Conservation (phyloP, 495 filamentous ascomycete genomes). For the Glonium stellatum region DNA sequence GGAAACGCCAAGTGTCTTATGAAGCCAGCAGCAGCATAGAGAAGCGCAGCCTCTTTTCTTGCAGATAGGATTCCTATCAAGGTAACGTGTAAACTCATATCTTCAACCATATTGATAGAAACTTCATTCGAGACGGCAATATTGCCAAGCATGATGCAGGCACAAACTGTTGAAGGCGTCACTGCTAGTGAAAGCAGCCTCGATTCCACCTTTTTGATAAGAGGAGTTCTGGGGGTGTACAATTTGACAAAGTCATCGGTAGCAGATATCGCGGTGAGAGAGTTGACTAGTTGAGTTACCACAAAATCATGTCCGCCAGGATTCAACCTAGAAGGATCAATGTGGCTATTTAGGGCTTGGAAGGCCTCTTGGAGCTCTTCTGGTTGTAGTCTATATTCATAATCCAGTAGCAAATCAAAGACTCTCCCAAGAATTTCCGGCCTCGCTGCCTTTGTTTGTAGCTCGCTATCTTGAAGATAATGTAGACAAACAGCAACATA, state of each 20-base stretch:
- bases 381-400: constrained; percentile 6
- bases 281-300: constrained; percentile 15
- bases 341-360: constrained; percentile 1
- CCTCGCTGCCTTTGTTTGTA: constrained; percentile 11
- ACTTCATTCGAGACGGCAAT: constrained; percentile 22
- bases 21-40: constrained; percentile 22
- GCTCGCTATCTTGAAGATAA: constrained; percentile 20
- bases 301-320: constrained; percentile 13
- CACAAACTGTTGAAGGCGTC: constrained; percentile 18
- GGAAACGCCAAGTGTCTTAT: constrained; percentile 24
- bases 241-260: constrained; percentile 20
- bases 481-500: constrained; percentile 11
- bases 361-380: constrained; percentile 14
- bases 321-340: constrained; percentile 1
- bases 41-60: constrained; percentile 10
- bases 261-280: constrained; percentile 18
- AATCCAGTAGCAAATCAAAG: constrained; percentile 16
- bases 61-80: constrained; percentile 14
- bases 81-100: constrained; percentile 8
- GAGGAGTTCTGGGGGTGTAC: constrained; percentile 2
- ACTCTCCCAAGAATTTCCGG: constrained; percentile 10
- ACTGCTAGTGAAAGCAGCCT: constrained; percentile 9
- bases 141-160: constrained; percentile 25
- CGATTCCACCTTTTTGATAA: constrained; percentile 13
- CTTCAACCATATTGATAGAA: constrained; percentile 18